Evolutionary conservation across 345 rosid genomes (phyloP), one percentile per base, ranked within the genome.

Genomic region (Salix dunnii): DNA sequence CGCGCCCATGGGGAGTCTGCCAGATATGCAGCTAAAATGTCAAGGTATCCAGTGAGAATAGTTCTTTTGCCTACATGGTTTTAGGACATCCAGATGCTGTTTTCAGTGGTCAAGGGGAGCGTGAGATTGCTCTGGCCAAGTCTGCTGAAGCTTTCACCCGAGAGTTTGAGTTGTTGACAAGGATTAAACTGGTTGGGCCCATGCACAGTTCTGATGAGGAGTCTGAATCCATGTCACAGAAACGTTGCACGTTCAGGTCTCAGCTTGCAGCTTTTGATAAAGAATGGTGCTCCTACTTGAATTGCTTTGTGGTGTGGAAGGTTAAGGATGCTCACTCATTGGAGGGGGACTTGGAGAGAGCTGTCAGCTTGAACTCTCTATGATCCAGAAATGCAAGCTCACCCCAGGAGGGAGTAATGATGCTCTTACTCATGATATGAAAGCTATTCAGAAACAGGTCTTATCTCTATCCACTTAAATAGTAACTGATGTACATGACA

Each of bases 301-400:
- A 89, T 80, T 88, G 90, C 64, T 96, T 96, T 88, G 99, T 87
- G 69, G 91, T 86, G 83, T 96, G 99, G 99, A 96, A 96, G 83
- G 97, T 92, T 66, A 94, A 91, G 85, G 99, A 96, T 84, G 99
- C 99, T n/a, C 88, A 84, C 83, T 75, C 85, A 63, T 81, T 96
- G 87, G 97, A 92, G 84, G 93, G 88, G 76, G 97, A 96, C 82
- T 82, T 96, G 84, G 97, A 91, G 8, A 89, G 95, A 85, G 98
- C 99, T 21, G 99, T 88, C 97, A 93, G 87, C 98, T 96, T 69
- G 98, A 96, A 86, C 92, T 93, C 46, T 96, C 97, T 58, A 96
- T 96, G 99, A 91, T 96, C 78, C 91, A 93, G 33, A 93, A 91
- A 76, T 93, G 98, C 86, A 92, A 87, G 85, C 70, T 93, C 77